Base-by-base conservation (phyloP, 257 asterid species). In the Gentiana dahurica region DNA sequence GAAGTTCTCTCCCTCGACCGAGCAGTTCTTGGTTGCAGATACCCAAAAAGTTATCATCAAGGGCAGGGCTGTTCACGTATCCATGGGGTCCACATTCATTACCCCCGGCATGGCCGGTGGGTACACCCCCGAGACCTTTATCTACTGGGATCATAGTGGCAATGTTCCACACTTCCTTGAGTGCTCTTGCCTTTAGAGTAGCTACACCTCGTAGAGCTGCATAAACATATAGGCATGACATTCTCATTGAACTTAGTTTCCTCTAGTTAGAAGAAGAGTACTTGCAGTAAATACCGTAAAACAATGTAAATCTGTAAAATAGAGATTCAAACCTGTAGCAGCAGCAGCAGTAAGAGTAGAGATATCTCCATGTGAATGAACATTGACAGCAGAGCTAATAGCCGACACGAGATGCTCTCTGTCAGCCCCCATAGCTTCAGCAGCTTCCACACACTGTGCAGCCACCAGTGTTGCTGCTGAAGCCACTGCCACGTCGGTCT, bases 331-430 rank as follows among this genome's bases (percentile, higher is more conserved):
- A 87, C 98, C 95, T 64, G 97, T 86, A 68, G 99, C 94, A 1
- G 99, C 99, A 39, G 95, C 97, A 36, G 97, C 99, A 2, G 97
- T 92, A 8, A 92, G 95, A 47, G 99, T 88, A 1, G 97, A 83
- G 44, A 92, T 92, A 53, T 92, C 99, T 34, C 94, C 99, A 15
- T 92, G 95, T 0, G 95, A 83, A 0, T 85, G 85, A 24, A 88
- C 94, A 65, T 67, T 88, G 51, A 92, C 94, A 51, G 99, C 99
- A n/a, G 99, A 88, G 80, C 89, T 81, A 53, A 88, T 81, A 15
- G 99, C 97, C 0, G 97, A 81, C 71, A 85, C 65, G 62, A 92
- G 90, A 68, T 82, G 95, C 56, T 92, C 94, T 2, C 97, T 77
- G n/a, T 92, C 99, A 12, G 95, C 97, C 4, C 97, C 99, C 84